Evolutionary conservation across 768 basidiomycete genomes (phyloP), one percentile per base, ranked within the genome.

Genomic region (Lactarius quietus): DNA sequence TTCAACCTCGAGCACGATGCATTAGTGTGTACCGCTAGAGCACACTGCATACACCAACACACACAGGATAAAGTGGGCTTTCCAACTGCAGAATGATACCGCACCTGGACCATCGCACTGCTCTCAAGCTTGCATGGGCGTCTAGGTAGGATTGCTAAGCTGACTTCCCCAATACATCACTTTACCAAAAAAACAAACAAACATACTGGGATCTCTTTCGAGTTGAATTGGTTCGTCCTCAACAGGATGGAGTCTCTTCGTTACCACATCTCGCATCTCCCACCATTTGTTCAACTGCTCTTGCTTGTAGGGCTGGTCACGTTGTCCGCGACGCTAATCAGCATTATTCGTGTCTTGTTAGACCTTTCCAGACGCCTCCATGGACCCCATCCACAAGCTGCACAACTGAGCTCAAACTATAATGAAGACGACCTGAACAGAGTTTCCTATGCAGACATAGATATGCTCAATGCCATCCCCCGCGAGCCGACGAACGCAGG

Each of bases 391-490:
- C 62, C 66, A 8, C 43, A 23, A 36, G 33, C 61, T 41, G 28
- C 20, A 4, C 53, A 38, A 36, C 31, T 41, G 48, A 36, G 4
- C 15, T 2, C 55, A 29, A 41, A 55, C 20, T 56, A 60, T 18
- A 28, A 43, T 23, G 52, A 59, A 29, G 66, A 73, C 3, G 57
- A 71, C 7, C 64, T 75, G 4, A 70, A 71, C 15, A 58, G 57
- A 2, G 70, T 73, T n/a, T 73, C 75, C 1, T 74, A 77, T 63
- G 62, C 68, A 29, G 65, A 69, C 15, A 72, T 76, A 20, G 68
- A 74, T 63, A 72, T 76, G 64, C 67, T 73, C 54, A 69, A 72
- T 28, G 70, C 67, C 6, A 67, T 75, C 33, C 74, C 74, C 9
- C 59, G 62, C 12, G 55, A 69, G 33, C 66, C 72, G 5, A 75